Evolutionary conservation across 441 rosid species (phyloP).

Genomic region (Capsella rubella): DNA sequence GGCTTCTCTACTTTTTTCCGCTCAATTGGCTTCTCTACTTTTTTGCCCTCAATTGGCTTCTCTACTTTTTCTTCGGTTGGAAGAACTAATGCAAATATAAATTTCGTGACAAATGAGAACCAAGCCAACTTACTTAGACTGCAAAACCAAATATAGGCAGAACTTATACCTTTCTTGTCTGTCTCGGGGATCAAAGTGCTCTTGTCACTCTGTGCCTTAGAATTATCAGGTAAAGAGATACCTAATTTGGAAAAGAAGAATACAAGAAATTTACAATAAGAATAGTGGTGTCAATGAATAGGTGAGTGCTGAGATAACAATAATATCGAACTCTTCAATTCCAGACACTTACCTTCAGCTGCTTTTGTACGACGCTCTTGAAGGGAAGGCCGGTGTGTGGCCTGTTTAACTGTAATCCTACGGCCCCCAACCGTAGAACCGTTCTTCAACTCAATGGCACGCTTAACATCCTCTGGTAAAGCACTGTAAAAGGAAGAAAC

Average conservation of each 20-base stretch:
- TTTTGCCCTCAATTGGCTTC: slow-evolving; percentile 41
- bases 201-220: slow-evolving; percentile 26
- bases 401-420: slow-evolving; percentile 82
- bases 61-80: slow-evolving; percentile 34
- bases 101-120: slow-evolving; percentile 15
- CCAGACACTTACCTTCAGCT: slow-evolving; percentile 61
- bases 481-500: slow-evolving; percentile 60
- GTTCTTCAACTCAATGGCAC: slow-evolving; percentile 79
- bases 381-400: slow-evolving; percentile 76
- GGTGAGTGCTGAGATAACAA: slow-evolving; percentile 17
- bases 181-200: slow-evolving; percentile 34
- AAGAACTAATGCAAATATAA: slow-evolving; percentile 41
- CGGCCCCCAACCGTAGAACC: slow-evolving; percentile 81
- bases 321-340: slow-evolving; percentile 4
- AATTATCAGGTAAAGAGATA: slow-evolving; percentile 48
- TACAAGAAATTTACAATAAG: background rate
- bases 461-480: slow-evolving; percentile 82
- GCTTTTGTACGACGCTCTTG: slow-evolving; percentile 66
- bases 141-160: slow-evolving; percentile 47
- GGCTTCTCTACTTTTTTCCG: slow-evolving; percentile 57
- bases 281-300: slow-evolving; percentile 1
- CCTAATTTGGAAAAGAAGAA: slow-evolving; percentile 17
- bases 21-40: slow-evolving; percentile 53
- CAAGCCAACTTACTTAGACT: background rate
- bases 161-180: slow-evolving; percentile 47